phyloP scores from a whole-genome alignment of 345 rosid species.

The Heritiera littoralis region DNA sequence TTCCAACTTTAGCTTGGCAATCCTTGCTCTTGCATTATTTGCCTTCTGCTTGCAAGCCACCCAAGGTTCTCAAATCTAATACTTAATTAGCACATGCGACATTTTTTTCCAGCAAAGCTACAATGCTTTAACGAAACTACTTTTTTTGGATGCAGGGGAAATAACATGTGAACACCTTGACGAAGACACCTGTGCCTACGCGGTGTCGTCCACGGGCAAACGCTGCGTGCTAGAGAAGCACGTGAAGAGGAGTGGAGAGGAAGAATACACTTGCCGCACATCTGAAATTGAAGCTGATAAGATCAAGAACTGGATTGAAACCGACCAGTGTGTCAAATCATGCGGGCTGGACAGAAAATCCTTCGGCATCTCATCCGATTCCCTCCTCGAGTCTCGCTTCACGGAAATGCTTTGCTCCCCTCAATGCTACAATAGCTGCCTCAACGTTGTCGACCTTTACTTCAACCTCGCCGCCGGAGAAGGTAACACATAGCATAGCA shows the following conservation, averaged over 20 bases:
- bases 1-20: slow-evolving; percentile 27
- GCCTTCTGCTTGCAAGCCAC: slow-evolving; percentile 31
- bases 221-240: slow-evolving; percentile 78
- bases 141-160: slow-evolving; percentile 34
- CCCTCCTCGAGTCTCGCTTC: slow-evolving; percentile 68
- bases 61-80: slow-evolving; percentile 29
- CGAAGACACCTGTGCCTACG: slow-evolving; percentile 59
- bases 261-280: slow-evolving; percentile 56
- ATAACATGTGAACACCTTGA: slow-evolving; percentile 63
- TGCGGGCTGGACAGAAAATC: slow-evolving; percentile 79
- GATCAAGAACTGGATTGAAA: slow-evolving; percentile 59
- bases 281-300: slow-evolving; percentile 72
- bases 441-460: slow-evolving; percentile 78
- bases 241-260: slow-evolving; percentile 58
- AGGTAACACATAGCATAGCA: slow-evolving; percentile 42
- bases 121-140: too few species aligned
- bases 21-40: slow-evolving; percentile 35
- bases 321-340: slow-evolving; percentile 61
- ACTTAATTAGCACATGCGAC: not conserved
- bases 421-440: slow-evolving; percentile 68
- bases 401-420: slow-evolving; percentile 64
- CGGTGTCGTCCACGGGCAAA: slow-evolving; percentile 67
- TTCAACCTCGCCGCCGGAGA: slow-evolving; percentile 90
- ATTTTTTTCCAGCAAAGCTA: not conserved
- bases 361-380: slow-evolving; percentile 81